Evolutionary conservation across 805 yeast genomes (phyloP), one percentile per base, ranked within the genome.

Genomic region (Ogataea ramenticola): DNA sequence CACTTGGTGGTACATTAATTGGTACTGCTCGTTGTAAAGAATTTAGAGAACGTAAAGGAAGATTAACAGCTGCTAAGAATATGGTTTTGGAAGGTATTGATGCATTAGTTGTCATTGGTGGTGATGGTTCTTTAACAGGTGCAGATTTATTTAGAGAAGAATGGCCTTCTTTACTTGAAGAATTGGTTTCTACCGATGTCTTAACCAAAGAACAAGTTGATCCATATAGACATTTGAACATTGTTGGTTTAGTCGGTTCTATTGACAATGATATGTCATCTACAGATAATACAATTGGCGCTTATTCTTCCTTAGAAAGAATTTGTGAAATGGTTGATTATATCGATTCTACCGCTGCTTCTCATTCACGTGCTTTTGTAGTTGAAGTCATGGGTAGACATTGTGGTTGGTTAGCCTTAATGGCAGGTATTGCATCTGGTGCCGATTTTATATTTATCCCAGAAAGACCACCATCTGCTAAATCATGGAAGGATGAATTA

Each of bases 311-410:
- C 1, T 68, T 84, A 47, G 89, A 79, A 46, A 69, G 91, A 58
- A 84, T 84, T 51, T 77, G 85, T 55, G 79, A 80, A 56, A 78
- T 80, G 64, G 77, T 85, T 50, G 95, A 85, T 64, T 85, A 82
- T 58, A 84, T 85, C 48, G 91, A 84, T 60, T 88, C 90, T 21
- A 85, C 95, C 21, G 95, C 95, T 21, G 75, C 77, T 42, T 83
- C 90, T 1, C 95, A 85, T 61, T 82, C 88, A 27, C 69, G 95
- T 59, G 93, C 91, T 4, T 85, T 85, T 56, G 86, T 85, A 35
- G 80, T 85, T 36, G 95, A 85, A 66, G 95, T 85, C 17, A 85
- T 85, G 95, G 95, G 95, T 47, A 74, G 95, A 64, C 89, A 85
- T 61, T 85, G 95, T 69, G 95, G 95, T 49, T 85, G 95, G 95